These are phyloP conservation scores for Pythium rhizo-oryzae DNA, from an alignment of 352 stramenopile species.

Conservation along the genomic window DNA sequence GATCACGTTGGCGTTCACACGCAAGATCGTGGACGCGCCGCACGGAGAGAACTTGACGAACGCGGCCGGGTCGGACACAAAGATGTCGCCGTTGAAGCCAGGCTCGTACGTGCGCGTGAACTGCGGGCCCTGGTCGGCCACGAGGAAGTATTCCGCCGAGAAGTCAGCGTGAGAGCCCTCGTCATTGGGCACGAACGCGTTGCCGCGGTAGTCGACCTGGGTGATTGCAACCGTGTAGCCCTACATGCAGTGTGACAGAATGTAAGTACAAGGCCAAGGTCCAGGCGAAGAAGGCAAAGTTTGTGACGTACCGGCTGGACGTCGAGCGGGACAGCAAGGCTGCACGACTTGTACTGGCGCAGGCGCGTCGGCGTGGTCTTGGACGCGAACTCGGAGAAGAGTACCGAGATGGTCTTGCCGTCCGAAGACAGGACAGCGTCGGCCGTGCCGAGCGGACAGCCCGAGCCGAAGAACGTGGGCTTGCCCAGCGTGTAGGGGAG, in stretches of 20 bases:
- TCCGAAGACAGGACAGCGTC: constrained; percentile 28
- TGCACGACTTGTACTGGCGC: constrained; percentile 39
- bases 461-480: constrained; percentile 34
- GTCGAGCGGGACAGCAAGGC: constrained; percentile 43
- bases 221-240: constrained; percentile 33
- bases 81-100: constrained; percentile 44
- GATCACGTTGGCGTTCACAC: constrained; percentile 49
- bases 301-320: constrained; percentile 25
- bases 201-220: constrained; percentile 50
- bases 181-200: constrained; percentile 40
- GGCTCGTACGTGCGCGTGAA: constrained; percentile 34
- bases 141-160: constrained; percentile 57
- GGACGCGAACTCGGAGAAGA: constrained; percentile 36
- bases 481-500: constrained; percentile 19
- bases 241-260: not conserved
- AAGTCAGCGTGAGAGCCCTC: constrained; percentile 41
- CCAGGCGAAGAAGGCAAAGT: not conserved
- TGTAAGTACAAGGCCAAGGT: not conserved
- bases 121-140: constrained; percentile 39
- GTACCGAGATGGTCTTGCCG: constrained; percentile 35
- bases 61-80: constrained; percentile 25
- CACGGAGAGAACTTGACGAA: constrained; percentile 49
- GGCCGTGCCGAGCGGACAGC: constrained; percentile 33
- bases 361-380: constrained; percentile 28
- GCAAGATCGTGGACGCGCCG: constrained; percentile 49